Base-by-base conservation (phyloP, 352 stramenopile genomes). In the Phytophthora sansomeana region DNA sequence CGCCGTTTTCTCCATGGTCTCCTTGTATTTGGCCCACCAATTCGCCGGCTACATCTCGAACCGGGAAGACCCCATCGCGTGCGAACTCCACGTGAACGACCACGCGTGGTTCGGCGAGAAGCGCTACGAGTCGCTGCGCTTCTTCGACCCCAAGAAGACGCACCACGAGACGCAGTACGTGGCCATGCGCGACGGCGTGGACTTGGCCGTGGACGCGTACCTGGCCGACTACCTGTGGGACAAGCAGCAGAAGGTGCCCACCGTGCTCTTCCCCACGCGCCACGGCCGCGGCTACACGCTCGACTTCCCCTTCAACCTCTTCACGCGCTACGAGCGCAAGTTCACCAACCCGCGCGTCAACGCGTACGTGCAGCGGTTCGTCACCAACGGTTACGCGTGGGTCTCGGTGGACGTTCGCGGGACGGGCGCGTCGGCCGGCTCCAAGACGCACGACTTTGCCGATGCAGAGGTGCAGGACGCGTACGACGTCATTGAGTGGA, bases 311-410 rank as follows among this genome's bases (percentile, higher is more conserved):
- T 91, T 95, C 67, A 89, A 77, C 69, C 35, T 90, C 16, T 90
- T 92, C 42, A 72, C 83, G 41, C 70, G 75, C 33, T 91, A 90
- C 63, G 61, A 83, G 33, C 78, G 80, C 54, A 85, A 85, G 65
- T 92, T 93, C 63, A 93, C 83, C n/a, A 91, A 90, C 67, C 87
- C 87, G 28, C 84, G 87, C 19, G 90, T 87, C 33, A 89, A 78
- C 66, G 73, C 78, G 28, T 95, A 95, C 68, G 74, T 91, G 44
- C 70, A 90, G 42, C 76, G 83, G 11, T 90, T 95, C 60, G 67
- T 90, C 46, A 83, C 80, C 14, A 91, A 81, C 44, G 85, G 84
- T 28, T 95, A 91, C 63, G 87, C 80, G 0, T 95, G 85, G 84
- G 75, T 95, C 49, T 78, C 74, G 21, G 87, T 92, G 35, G 87